Percentiles rank a stretch among this genome's conserved stretches.
These are phyloP conservation scores for Aspergillus ostianus DNA, from an alignment of 495 filamentous ascomycete genomes.

Conservation along the genomic window DNA sequence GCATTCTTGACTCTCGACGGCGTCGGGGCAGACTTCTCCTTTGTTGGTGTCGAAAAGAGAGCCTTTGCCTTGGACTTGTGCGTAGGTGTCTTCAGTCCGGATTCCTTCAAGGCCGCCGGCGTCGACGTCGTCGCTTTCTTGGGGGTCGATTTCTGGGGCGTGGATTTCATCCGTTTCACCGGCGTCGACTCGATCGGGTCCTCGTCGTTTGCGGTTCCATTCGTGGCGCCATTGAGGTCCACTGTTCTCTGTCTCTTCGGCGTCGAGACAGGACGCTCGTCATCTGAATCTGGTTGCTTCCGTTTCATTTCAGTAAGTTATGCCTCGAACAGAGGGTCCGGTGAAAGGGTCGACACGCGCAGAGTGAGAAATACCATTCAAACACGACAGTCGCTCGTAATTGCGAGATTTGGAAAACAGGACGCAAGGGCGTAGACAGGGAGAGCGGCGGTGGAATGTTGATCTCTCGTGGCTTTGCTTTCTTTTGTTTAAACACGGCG, in stretches of 20 bases:
- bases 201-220: slow-evolving; percentile 28
- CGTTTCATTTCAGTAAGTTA: slow-evolving; percentile 41
- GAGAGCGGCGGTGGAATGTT: slow-evolving; percentile 14
- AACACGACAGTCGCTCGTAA: slow-evolving; percentile 4
- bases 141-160: slow-evolving; percentile 20
- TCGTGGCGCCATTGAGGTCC: slow-evolving; percentile 28
- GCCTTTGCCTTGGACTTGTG: slow-evolving; percentile 40
- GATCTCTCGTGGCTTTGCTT: slow-evolving; percentile 10
- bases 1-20: slow-evolving; percentile 63
- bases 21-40: slow-evolving; percentile 33
- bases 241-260: slow-evolving; percentile 40
- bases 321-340: background rate
- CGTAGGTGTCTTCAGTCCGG: slow-evolving; percentile 45
- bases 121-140: slow-evolving; percentile 36
- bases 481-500: slow-evolving; percentile 8
- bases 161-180: slow-evolving; percentile 31
- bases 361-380: slow-evolving; percentile 38
- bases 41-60: slow-evolving; percentile 43
- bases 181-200: slow-evolving; percentile 29
- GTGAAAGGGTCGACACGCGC: background rate
- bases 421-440: slow-evolving; percentile 16
- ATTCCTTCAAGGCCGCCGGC: slow-evolving; percentile 38
- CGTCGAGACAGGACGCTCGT: slow-evolving; percentile 38
- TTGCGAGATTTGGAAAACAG: background rate
- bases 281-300: slow-evolving; percentile 45